Evolutionary conservation across 2,329 filamentous ascomycete species (phyloP), one percentile per base, ranked within the genome.

Genomic region (Chaetomiaceae sp.): DNA sequence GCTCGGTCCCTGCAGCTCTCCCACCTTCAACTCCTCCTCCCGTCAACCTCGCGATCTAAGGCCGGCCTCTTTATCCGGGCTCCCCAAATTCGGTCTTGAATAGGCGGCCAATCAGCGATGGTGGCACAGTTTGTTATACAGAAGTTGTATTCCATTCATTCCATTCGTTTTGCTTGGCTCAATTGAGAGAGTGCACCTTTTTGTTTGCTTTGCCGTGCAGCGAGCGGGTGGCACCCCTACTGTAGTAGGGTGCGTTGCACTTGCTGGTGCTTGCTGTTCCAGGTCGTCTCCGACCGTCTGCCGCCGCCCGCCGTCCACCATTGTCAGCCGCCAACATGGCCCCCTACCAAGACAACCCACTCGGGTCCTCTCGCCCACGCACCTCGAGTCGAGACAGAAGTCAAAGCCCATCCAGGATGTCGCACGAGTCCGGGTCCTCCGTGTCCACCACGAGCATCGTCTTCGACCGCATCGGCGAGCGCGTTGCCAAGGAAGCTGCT

Each of bases 401-500:
- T 41, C 42, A 34, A 8, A 53, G 48, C 33, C 38, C 33, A 34
- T 31, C 44, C 38, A 71, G 71, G 55, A 66, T 66, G 53, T 81
- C 79, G 48, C 69, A 69, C 62, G 78, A 77, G 55, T 89, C 87
- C 3, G 67, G 80, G 40, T 88, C 86, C n/a, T 86, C 85, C 35
- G 83, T 83, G n/a, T 93, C 88, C 30, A 92, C 88, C 10, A 90
- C 86, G 4, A 92, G 88, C 60, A 75, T 93, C 13, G 81, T 93
- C 48, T 87, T 93, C 64, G 87, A 93, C 58, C 82, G 85, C 56
- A 77, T 92, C 58, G 78, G 81, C 61, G 83, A 87, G 64, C 67
- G 70, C 39, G 67, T 72, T 23, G 61, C 55, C 35, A 59, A 57
- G 23, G 51, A 59, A 64, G 74, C 66, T 63, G 58, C 51, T 13